These are phyloP conservation scores for Dipodascopsis uninucleata DNA, from an alignment of 805 yeast species.

Conservation along the genomic window DNA sequence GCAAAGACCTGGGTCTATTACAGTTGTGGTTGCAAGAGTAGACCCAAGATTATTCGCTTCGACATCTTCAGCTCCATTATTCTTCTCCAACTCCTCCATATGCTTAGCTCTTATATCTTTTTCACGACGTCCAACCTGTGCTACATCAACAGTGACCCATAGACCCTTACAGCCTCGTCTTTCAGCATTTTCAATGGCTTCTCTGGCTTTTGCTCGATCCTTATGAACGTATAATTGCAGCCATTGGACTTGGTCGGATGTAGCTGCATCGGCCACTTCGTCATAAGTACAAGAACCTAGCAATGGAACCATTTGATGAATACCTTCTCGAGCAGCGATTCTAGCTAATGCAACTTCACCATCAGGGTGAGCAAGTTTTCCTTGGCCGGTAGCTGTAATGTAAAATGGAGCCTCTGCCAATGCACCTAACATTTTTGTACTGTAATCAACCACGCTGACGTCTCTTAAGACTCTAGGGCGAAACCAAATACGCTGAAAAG, in stretches of 20 bases:
- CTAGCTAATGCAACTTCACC: slow-evolving; percentile 85
- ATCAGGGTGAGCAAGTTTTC: slow-evolving; percentile 86
- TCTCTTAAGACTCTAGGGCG: slow-evolving; percentile 79
- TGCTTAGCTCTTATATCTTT: slow-evolving; percentile 71
- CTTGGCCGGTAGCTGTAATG: slow-evolving; percentile 87
- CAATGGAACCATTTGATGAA: slow-evolving; percentile 89
- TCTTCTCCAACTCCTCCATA: slow-evolving; percentile 44
- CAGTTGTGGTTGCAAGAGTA: background rate
- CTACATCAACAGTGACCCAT: slow-evolving; percentile 88
- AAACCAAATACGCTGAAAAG: slow-evolving; percentile 84
- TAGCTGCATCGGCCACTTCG: slow-evolving; percentile 75
- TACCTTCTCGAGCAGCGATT: slow-evolving; percentile 66
- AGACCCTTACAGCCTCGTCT: slow-evolving; percentile 70
- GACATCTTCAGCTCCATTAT: too few relatives aligned
- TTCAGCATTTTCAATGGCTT: slow-evolving; percentile 66
- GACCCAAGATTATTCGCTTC: background rate
- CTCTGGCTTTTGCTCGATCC: slow-evolving; percentile 57
- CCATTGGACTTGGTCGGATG: slow-evolving; percentile 73
- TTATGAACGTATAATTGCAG: slow-evolving; percentile 77
- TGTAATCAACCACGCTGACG: slow-evolving; percentile 65
- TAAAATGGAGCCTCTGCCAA: slow-evolving; percentile 74
- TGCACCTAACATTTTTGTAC: slow-evolving; percentile 74
- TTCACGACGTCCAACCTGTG: slow-evolving; percentile 83
- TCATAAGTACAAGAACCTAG: slow-evolving; percentile 84
- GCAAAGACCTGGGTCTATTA: background rate